phyloP scores from a whole-genome alignment of 2,329 filamentous ascomycete genomes.

The Trichoderma endophyticum region DNA sequence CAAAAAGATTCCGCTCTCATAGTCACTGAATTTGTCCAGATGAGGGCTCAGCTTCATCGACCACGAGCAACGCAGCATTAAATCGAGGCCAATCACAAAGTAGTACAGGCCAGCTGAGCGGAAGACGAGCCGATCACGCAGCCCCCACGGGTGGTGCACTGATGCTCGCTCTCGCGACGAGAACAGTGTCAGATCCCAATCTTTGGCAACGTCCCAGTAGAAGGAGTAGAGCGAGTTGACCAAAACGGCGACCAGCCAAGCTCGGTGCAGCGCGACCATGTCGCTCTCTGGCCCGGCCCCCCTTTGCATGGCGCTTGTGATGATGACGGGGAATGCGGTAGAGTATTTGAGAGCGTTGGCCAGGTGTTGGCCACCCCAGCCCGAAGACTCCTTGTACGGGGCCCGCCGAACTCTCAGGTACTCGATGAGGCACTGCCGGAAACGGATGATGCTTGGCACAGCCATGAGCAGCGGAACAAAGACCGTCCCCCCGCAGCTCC shows the following conservation, averaged over 20 bases:
- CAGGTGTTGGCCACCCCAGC: constrained; percentile 81
- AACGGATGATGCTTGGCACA: constrained; percentile 77
- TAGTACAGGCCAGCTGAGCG: constrained; percentile 76
- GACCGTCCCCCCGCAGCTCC: constrained; percentile 73
- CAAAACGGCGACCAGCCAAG: constrained; percentile 70
- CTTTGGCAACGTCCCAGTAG: constrained; percentile 95
- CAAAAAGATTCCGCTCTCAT: constrained; percentile 84
- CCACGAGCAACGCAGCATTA: constrained; percentile 86
- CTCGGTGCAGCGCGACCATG: constrained; percentile 46
- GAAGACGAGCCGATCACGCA: constrained; percentile 73
- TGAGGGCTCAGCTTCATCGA: constrained; percentile 79
- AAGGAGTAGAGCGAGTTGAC: constrained; percentile 93
- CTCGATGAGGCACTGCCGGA: constrained; percentile 90
- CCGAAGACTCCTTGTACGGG: constrained; percentile 53
- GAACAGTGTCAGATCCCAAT: constrained; percentile 92
- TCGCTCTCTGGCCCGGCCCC: constrained; percentile 46
- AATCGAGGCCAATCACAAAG: constrained; percentile 70
- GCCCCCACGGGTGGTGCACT: constrained; percentile 69
- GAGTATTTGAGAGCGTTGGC: constrained; percentile 94
- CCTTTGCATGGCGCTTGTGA: constrained; percentile 72
- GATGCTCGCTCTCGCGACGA: constrained; percentile 56
- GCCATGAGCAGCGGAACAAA: constrained; percentile 82
- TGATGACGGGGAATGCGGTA: constrained; percentile 88
- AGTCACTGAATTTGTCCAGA: constrained; percentile 78
- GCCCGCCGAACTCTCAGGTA: constrained; percentile 67